Conservation (phyloP, 768 basidiomycete species). For the Floccularia luteovirens region DNA sequence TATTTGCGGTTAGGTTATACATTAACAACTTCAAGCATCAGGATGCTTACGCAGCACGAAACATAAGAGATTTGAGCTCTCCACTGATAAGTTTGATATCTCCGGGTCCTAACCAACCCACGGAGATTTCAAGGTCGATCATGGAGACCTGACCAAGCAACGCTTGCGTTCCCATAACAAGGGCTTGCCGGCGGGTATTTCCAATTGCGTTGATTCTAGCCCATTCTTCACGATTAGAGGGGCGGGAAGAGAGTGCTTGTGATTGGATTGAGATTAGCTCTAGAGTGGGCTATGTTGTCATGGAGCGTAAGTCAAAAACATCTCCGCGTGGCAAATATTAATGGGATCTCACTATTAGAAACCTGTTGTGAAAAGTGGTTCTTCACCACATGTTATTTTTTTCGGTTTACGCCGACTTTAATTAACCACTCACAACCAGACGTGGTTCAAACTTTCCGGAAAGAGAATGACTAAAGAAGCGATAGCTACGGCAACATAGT, state of each 20-base stretch:
- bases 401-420: too few species aligned
- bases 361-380: too few species aligned
- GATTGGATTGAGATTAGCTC: constrained; percentile 24
- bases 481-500: constrained; percentile 33
- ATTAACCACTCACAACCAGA: constrained; percentile 24
- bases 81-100: constrained; percentile 30
- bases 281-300: constrained; percentile 22
- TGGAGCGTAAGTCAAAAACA: too few species aligned
- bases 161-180: constrained; percentile 22
- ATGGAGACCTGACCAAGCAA: constrained; percentile 27
- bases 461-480: constrained; percentile 29
- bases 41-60: constrained; percentile 25
- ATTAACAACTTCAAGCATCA: neutral
- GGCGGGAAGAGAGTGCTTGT: constrained; percentile 19
- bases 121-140: constrained; percentile 31
- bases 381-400: too few species aligned
- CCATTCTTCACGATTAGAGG: constrained; percentile 28
- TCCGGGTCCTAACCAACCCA: constrained; percentile 32
- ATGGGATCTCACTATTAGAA: too few species aligned
- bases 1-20: neutral
- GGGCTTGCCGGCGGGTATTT: constrained; percentile 13
- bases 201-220: constrained; percentile 16
- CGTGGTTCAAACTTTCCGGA: constrained; percentile 33
- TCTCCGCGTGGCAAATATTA: too few species aligned
- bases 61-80: constrained; percentile 30